Percentiles rank a stretch among this genome's conserved stretches.
Conservation (phyloP, 495 filamentous ascomycete species). For the Annulohypoxylon maeteangense region DNA sequence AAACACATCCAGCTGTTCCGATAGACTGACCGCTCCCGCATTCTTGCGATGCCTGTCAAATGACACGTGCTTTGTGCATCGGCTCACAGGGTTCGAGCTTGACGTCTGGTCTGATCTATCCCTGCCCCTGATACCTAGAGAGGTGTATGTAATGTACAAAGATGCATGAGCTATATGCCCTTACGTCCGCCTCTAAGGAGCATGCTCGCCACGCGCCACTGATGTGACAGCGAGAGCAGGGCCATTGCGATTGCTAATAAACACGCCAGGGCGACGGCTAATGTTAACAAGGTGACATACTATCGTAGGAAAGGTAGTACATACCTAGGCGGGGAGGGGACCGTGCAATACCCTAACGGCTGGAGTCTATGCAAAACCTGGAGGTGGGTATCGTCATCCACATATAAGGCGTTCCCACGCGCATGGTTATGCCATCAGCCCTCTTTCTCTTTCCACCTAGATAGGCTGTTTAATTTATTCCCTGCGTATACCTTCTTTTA, state of each 20-base stretch:
- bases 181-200: background rate
- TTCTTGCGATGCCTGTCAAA: background rate
- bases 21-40: constrained; percentile 7
- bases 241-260: background rate
- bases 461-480: background rate
- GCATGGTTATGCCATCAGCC: background rate
- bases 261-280: background rate
- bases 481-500: background rate
- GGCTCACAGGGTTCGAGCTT: background rate
- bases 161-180: constrained; percentile 1
- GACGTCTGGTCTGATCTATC: background rate
- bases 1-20: background rate
- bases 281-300: background rate
- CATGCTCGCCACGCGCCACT: background rate
- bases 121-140: background rate
- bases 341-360: background rate
- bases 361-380: background rate
- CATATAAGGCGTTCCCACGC: background rate
- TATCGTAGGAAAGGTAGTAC: background rate
- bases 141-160: background rate
- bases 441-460: background rate
- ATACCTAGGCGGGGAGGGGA: background rate
- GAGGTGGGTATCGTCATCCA: background rate
- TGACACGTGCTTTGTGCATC: background rate
- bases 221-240: background rate